phyloP scores from a whole-genome alignment of 2,329 filamentous ascomycete species.

The Phialophora chinensis region DNA sequence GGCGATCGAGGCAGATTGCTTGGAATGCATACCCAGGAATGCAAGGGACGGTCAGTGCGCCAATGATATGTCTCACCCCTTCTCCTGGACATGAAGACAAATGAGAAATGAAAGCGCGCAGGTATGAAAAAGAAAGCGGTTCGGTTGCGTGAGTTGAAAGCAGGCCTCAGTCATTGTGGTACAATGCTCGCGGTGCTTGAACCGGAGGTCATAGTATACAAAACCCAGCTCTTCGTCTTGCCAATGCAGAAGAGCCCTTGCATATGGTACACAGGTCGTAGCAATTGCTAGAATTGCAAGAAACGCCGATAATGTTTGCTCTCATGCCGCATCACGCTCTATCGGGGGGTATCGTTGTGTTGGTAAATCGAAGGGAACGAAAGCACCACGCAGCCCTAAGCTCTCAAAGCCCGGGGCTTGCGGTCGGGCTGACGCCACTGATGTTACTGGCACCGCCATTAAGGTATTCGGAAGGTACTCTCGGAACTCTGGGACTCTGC shows the following conservation, averaged over 20 bases:
- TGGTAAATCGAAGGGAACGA: conserved; percentile 15
- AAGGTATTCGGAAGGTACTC: conserved; percentile 56
- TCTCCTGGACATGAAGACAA: background rate
- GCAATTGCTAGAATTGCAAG: conserved; percentile 15
- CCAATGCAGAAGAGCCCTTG: conserved; percentile 20
- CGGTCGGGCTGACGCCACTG: conserved; percentile 29
- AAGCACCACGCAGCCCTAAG: background rate
- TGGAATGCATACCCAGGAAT: conserved; percentile 32
- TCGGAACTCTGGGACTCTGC: conserved; percentile 52
- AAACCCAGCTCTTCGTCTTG: conserved; percentile 21
- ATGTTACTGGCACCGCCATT: conserved; percentile 37
- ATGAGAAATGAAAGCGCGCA: background rate
- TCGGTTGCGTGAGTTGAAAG: background rate
- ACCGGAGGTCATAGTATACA: conserved; percentile 29
- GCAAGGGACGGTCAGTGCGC: conserved; percentile 22
- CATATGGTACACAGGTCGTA: conserved; percentile 28
- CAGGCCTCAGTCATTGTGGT: conserved; percentile 7
- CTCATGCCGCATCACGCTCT: conserved; percentile 23
- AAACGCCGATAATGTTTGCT: conserved; percentile 24
- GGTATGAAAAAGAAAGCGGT: background rate
- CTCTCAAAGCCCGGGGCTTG: conserved; percentile 29
- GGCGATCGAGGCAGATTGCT: background rate
- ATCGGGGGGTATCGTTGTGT: conserved; percentile 24
- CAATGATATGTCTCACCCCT: conserved; percentile 1
- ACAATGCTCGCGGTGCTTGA: conserved; percentile 13